Conservation (phyloP, 2,329 filamentous ascomycete genomes). For the Fusarium multiceps region DNA sequence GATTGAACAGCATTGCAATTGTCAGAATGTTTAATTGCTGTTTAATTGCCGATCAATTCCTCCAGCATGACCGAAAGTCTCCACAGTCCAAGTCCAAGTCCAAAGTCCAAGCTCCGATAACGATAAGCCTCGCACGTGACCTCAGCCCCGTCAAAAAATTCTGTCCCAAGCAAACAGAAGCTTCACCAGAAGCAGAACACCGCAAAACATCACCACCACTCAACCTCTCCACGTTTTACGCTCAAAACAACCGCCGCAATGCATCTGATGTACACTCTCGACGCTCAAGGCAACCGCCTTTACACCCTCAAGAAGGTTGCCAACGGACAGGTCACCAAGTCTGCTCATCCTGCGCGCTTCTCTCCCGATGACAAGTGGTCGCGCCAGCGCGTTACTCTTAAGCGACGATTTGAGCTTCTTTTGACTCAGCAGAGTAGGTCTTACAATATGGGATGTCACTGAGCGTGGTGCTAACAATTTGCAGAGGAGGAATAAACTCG, state of each 20-base stretch:
- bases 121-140: conserved; percentile 43
- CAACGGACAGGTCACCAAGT: conserved; percentile 89
- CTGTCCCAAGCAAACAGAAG: conserved; percentile 20
- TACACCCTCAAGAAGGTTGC: conserved; percentile 96
- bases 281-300: conserved; percentile 82
- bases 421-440: conserved; percentile 85
- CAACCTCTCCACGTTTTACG: neutral
- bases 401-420: conserved; percentile 90
- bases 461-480: too few species aligned
- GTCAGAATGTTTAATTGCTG: neutral
- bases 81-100: neutral
- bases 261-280: conserved; percentile 85
- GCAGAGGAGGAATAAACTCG: conserved; percentile 40
- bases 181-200: conserved; percentile 9
- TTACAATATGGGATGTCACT: too few species aligned
- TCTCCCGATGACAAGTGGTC: conserved; percentile 99
- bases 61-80: neutral
- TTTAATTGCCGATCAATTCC: neutral
- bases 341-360: conserved; percentile 94
- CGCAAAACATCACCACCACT: conserved; percentile 4
- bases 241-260: conserved; percentile 50
- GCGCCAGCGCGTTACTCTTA: conserved; percentile 92
- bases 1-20: too few species aligned
- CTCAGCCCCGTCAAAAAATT: conserved; percentile 29
- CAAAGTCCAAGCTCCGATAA: conserved; percentile 15